These are phyloP conservation scores for Talaromyces islandicus DNA, from an alignment of 2,329 filamentous ascomycete genomes.

Conservation along the genomic window DNA sequence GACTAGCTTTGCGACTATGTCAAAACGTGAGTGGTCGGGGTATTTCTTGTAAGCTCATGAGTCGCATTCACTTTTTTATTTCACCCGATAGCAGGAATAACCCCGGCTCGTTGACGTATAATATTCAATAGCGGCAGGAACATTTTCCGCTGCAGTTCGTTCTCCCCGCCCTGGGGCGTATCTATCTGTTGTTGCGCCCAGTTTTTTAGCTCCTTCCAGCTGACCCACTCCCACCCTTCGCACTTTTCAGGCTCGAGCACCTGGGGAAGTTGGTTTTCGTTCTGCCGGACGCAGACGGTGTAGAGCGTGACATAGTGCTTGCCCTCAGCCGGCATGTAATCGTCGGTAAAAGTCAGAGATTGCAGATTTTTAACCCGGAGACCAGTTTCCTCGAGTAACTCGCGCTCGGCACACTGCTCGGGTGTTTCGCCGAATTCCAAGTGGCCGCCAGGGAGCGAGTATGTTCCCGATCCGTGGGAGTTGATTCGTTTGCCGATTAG, in stretches of 20 bases:
- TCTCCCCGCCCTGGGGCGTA: constrained; percentile 20
- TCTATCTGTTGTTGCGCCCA: constrained; percentile 27
- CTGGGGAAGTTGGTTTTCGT: constrained; percentile 46
- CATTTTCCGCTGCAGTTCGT: constrained; percentile 24
- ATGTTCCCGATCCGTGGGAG: constrained; percentile 44
- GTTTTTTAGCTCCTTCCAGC: constrained; percentile 42
- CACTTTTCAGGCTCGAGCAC: constrained; percentile 54
- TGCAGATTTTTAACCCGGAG: constrained; percentile 49
- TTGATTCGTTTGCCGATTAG: constrained; percentile 12
- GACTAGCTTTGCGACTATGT: not conserved
- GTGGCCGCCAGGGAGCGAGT: constrained; percentile 68
- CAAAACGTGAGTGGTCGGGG: not conserved
- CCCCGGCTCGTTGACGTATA: constrained; percentile 32
- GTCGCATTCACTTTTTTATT: not conserved
- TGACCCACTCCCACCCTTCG: constrained; percentile 48
- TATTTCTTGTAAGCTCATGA: not conserved
- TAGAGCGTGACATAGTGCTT: constrained; percentile 75
- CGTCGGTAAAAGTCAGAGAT: constrained; percentile 60
- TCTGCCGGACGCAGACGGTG: constrained; percentile 48
- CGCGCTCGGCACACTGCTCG: constrained; percentile 58
- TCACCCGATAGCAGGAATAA: constrained; percentile 18
- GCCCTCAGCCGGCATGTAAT: constrained; percentile 51
- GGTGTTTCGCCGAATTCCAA: constrained; percentile 63
- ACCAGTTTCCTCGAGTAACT: constrained; percentile 66
- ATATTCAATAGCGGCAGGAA: constrained; percentile 47